Evolutionary conservation across 148 eudicot genomes (phyloP).

Genomic region (Rheum nobile): DNA sequence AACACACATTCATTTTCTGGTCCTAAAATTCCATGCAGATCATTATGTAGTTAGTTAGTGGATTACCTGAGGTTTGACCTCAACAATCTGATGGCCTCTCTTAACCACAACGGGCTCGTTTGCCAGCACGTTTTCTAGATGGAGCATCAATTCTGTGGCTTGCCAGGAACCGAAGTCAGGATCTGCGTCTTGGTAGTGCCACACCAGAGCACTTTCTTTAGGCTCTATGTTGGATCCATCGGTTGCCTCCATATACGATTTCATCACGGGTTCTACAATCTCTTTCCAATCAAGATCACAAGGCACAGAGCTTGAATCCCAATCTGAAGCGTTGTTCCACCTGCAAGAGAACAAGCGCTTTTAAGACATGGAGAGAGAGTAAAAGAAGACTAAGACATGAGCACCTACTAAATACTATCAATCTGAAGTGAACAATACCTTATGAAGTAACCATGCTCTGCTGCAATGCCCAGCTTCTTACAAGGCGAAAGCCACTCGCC

Average conservation of each 20-base stretch:
- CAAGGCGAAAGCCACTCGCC: constrained; percentile 69
- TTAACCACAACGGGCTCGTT: constrained; percentile 70
- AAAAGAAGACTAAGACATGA: not conserved
- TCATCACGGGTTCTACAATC: constrained; percentile 72
- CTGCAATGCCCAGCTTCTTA: constrained; percentile 50
- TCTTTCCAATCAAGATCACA: constrained; percentile 73
- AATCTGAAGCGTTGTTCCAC: constrained; percentile 40
- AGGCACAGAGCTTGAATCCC: constrained; percentile 36
- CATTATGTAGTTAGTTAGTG: not conserved
- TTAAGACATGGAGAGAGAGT: not conserved
- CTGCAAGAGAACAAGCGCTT: constrained; percentile 22
- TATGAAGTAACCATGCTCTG: constrained; percentile 71
- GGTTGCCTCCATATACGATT: constrained; percentile 60
- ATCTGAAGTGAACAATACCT: constrained; percentile 16
- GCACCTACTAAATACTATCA: not conserved
- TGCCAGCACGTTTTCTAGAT: constrained; percentile 70
- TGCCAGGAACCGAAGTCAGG: constrained; percentile 83
- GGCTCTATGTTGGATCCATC: constrained; percentile 70
- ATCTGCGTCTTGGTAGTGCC: constrained; percentile 87
- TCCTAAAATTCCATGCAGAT: not conserved
- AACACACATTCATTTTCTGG: not conserved
- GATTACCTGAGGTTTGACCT: constrained; percentile 75
- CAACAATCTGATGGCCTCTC: constrained; percentile 70
- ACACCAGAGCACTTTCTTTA: constrained; percentile 76
- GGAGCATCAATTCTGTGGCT: constrained; percentile 70